Percentiles rank a stretch among this genome's conserved stretches.
phyloP scores from a whole-genome alignment of 2,329 filamentous ascomycete genomes.

The Amauroascus niger region DNA sequence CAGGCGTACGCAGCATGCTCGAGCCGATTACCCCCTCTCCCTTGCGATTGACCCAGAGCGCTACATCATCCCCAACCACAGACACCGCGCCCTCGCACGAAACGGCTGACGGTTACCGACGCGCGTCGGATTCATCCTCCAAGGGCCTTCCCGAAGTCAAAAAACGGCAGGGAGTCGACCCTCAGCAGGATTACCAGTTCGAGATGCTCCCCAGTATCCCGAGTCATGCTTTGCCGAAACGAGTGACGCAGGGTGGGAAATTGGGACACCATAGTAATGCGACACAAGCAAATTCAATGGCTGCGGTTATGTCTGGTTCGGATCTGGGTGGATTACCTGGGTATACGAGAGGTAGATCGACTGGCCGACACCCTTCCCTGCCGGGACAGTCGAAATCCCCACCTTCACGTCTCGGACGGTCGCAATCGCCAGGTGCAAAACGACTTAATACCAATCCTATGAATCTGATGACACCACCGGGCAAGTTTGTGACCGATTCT shows the following conservation, averaged over 20 bases:
- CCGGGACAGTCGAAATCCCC: conserved; percentile 31
- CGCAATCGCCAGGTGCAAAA: conserved; percentile 34
- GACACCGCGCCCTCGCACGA: conserved; percentile 24
- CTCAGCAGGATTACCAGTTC: conserved; percentile 34
- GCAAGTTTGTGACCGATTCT: conserved; percentile 48
- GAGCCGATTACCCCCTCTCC: conserved; percentile 28
- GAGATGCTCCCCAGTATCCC: conserved; percentile 40
- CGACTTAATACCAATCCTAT: conserved; percentile 43
- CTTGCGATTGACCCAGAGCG: conserved; percentile 27
- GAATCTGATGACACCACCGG: conserved; percentile 32
- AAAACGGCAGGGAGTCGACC: conserved; percentile 22
- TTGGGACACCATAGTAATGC: conserved; percentile 22
- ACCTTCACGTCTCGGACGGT: conserved; percentile 22
- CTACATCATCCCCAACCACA: conserved; percentile 27
- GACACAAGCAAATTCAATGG: conserved; percentile 38
- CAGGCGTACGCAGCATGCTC: conserved; percentile 29
- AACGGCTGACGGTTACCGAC: conserved; percentile 30
- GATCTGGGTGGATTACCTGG: conserved; percentile 30
- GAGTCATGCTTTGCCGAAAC: conserved; percentile 31
- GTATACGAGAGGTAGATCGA: conserved; percentile 29
- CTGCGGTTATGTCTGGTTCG: conserved; percentile 36
- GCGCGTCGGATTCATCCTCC: conserved; percentile 27
- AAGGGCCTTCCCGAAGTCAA: conserved; percentile 20
- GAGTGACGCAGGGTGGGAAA: conserved; percentile 37
- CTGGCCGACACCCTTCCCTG: conserved; percentile 33